Base-by-base conservation (phyloP, 2,329 filamentous ascomycete species). In the Stagonosporopsis rhizophila region DNA sequence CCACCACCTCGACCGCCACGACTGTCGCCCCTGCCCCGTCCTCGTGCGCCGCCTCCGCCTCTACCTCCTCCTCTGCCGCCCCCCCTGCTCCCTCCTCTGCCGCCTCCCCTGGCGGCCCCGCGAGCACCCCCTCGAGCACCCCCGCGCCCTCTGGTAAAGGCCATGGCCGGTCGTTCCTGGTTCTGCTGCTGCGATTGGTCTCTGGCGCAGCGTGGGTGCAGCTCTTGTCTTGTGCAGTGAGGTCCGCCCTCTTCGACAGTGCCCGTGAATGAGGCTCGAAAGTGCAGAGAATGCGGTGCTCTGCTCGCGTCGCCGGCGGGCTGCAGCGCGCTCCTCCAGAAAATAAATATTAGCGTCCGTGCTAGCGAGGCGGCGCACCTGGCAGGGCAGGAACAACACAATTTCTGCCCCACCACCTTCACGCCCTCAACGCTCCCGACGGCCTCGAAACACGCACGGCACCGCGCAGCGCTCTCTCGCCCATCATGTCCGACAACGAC, bases 401-500 rank as follows among this genome's bases (percentile, higher is more conserved):
- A 58, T 54, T 65, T 53, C 49, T 49, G 55, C 52, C 52, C 53
- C 50, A 49, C 37, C 59, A 57, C 53, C 27, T 7, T 56, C 52
- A 61, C 60, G 46, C 48, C 55, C 57, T 57, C 60, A 44, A 59
- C 58, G 48, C 44, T 46, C 61, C 52, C 60, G 60, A 38, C 46
- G 40, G 39, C 44, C 45, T 51, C 49, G 40, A 45, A 41, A 37
- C 48, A 47, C 52, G 55, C 30, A 51, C 53, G 42, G 52, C 45
- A 38, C 46, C 59, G 39, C 49, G 37, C 65, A 47, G 48, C 61
- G 56, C 41, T 49, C 17, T 23, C 17, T 40, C 52, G 52, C 50
- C 50, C 85, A 92, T 73, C 80, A 96, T 96, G 92, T 89, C 91
- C 78, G 81, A 88, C 77, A 84, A 86, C 72, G 90, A 94, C 78